Conservation (phyloP, 2,329 filamentous ascomycete species). For the Bretziella fagacearum region DNA sequence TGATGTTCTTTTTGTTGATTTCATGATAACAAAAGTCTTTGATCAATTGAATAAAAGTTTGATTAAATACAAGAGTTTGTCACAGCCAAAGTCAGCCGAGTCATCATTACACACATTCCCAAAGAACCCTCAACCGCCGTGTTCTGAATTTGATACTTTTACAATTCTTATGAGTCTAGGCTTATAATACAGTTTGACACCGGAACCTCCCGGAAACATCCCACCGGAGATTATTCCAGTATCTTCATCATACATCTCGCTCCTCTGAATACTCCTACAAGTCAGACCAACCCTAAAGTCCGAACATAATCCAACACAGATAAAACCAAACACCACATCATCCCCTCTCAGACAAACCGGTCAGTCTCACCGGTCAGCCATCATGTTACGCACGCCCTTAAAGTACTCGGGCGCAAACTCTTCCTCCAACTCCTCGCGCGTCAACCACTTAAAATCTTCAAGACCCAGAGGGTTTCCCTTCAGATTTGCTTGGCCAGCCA, state of each 20-base stretch:
- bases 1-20: too few relatives aligned
- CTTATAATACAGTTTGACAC: constrained; percentile 11
- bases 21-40: too few relatives aligned
- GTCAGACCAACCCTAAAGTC: background rate
- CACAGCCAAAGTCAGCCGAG: too few relatives aligned
- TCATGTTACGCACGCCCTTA: constrained; percentile 61
- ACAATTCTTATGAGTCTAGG: constrained; percentile 14
- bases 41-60: too few relatives aligned
- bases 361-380: constrained; percentile 50
- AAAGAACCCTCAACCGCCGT: too few relatives aligned
- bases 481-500: constrained; percentile 87
- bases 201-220: background rate
- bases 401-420: constrained; percentile 54
- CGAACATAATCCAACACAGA: background rate
- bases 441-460: constrained; percentile 79
- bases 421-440: constrained; percentile 67
- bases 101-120: too few relatives aligned
- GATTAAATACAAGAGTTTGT: too few relatives aligned
- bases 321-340: background rate
- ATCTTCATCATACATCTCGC: background rate
- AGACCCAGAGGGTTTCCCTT: constrained; percentile 53
- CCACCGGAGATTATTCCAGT: background rate
- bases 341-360: background rate
- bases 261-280: constrained; percentile 10
- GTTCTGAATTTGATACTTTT: too few relatives aligned